A percentile compares a stretch with the other conserved stretches of the same genome.
phyloP scores from a whole-genome alignment of 1,284 basidiomycete genomes.

The Austroboletus niveus region DNA sequence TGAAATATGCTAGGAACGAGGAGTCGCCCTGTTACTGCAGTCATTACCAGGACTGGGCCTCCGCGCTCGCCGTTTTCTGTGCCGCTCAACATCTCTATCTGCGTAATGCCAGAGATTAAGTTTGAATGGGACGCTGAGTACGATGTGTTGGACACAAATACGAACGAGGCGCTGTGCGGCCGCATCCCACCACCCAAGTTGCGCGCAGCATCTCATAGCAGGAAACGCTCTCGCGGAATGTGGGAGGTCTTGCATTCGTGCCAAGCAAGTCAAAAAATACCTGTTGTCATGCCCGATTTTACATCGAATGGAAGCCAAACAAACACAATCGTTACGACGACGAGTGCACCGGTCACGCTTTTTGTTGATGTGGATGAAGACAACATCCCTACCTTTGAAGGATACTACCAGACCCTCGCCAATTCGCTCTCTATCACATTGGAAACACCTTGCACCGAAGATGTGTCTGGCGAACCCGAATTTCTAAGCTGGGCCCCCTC shows the following conservation, averaged over 20 bases:
- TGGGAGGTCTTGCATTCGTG: too few relatives aligned
- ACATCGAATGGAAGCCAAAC: background rate
- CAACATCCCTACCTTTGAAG: slow-evolving; percentile 3
- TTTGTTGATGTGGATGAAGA: background rate
- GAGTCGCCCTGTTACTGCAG: background rate
- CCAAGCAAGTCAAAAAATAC: too few relatives aligned
- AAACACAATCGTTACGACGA: slow-evolving; percentile 3
- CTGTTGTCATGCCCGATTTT: slow-evolving; percentile 1
- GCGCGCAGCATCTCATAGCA: too few relatives aligned
- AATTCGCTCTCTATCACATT: slow-evolving; percentile 2
- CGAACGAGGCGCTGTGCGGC: too few relatives aligned
- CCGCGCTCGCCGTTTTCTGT: slow-evolving; percentile 1
- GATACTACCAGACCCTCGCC: slow-evolving; percentile 4
- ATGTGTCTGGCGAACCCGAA: background rate
- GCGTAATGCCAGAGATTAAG: background rate
- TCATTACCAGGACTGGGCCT: slow-evolving; percentile 8
- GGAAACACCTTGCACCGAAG: background rate
- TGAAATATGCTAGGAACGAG: background rate
- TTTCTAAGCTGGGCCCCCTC: background rate
- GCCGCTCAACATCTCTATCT: background rate
- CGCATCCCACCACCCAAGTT: too few relatives aligned
- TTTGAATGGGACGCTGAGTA: background rate
- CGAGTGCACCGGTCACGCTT: background rate
- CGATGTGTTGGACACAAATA: background rate
- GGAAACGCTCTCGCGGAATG: too few relatives aligned